Evolutionary conservation across 805 yeast species (phyloP), one percentile per base, ranked within the genome.

Genomic region (Candida fluviatilis): DNA sequence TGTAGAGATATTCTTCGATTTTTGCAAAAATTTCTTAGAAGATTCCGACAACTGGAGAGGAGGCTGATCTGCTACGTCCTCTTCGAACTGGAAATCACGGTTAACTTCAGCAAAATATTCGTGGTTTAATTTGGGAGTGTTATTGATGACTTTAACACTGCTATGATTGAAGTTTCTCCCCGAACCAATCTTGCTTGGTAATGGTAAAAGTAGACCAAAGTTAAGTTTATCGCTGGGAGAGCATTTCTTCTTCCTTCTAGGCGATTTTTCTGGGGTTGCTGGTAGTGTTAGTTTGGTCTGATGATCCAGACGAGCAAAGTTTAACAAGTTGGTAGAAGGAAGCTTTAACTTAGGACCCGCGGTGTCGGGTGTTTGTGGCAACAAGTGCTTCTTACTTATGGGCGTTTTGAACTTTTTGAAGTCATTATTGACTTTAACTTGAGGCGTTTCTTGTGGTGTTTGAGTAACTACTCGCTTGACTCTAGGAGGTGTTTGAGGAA

Each of bases 121-220:
- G 45, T 49, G 18, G 42, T 54, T 29, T 53, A 50, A 31, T 39
- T 41, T 19, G 41, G 34, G 34, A 12, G 33, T 37, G 38, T 37
- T 39, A 18, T 37, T 42, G 34, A 35, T 28, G 5, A 36, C 14
- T 19, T 35, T 13, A 14, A 32, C 39, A 21, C 31, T 27, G 4
- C 48, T 38, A 16, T 18, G 37, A 5, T 40, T 30, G 13, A 43
- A 32, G 39, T 48, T 57, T 34, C 70, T 50, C 3, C 71, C 72
- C 5, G 64, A 48, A 1, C 72, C 71, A 7, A 63, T 53, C 1
- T 65, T 60, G 1, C 68, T 60, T 4, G 67, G 71, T 15, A 60
- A 55, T 2, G 71, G 71, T 19, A 64, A 47, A 13, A 66, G 46
- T 26, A 55, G 40, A 2, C 62, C 58, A 38, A 60, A 54, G n/a